Evolutionary conservation across 2,329 filamentous ascomycete species (phyloP).

Genomic region (Monilinia vaccinii-corymbosi): DNA sequence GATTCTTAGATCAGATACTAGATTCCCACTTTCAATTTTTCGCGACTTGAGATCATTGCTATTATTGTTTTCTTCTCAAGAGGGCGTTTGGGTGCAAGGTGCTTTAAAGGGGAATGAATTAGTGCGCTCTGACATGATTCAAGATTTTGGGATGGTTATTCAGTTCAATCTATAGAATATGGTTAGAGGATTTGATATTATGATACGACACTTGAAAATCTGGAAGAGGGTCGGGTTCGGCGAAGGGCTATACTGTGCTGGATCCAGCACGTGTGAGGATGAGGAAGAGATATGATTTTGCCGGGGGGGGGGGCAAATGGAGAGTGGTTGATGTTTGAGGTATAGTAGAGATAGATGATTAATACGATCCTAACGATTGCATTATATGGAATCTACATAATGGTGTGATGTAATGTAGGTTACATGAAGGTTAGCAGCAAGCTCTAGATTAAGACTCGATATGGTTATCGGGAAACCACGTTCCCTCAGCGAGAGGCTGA

Average conservation of each 20-base stretch:
- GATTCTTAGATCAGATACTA: neutral
- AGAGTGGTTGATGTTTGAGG: neutral
- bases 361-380: neutral
- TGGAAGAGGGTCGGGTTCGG: neutral
- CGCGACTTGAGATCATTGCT: neutral
- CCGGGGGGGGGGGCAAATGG: no score
- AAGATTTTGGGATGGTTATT: neutral
- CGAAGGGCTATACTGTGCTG: neutral
- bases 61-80: neutral
- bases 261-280: neutral
- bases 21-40: neutral
- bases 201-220: neutral
- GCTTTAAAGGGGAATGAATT: neutral
- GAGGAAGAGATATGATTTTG: no score
- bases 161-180: neutral
- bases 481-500: no score
- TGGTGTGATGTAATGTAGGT: neutral
- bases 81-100: neutral
- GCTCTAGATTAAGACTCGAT: no score
- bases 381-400: neutral
- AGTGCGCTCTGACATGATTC: neutral
- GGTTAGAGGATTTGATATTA: neutral
- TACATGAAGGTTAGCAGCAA: no score
- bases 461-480: no score
- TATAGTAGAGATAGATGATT: neutral